Evolutionary conservation across 805 yeast genomes (phyloP), one percentile per base, ranked within the genome.

Genomic region (Cyberlindnera maritima): DNA sequence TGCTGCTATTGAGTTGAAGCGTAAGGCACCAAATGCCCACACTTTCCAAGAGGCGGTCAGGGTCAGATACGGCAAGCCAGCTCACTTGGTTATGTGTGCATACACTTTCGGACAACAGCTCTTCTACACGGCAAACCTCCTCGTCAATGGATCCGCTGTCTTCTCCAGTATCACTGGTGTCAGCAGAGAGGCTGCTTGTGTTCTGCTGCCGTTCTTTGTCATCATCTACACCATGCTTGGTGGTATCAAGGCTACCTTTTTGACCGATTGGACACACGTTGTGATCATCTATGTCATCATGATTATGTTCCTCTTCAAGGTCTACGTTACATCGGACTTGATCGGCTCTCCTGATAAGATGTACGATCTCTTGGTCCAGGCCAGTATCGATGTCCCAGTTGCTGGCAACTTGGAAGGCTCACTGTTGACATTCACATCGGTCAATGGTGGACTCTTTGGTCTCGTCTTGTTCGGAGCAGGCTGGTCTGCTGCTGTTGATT

Each of bases 401-500:
- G 65, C 51, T 20, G 61, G 57, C 21, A 72, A 71, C 32, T 62
- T 59, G 32, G 63, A 62, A 14, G 69, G 69, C 13, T 61, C 69
- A 18, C 70, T 63, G 47, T 37, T 72, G 20, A 68, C 76, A 5
- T 67, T 69, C 48, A 58, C 65, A 48, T 63, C 70, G 36, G 60
- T 61, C 33, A 58, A 60, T 33, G 70, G 67, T 52, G 62, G 66
- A 3, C 71, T 73, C 12, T 64, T 66, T 47, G 66, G 68, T 35
- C 50, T 66, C 11, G 70, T 67, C n/a, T 64, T 48, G 19, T 73
- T 70, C 46, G 71, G 69, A 55, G 68, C 69, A 32, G 68, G 69
- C 46, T 68, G 72, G 62, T 69, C 70, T 41, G 63, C 74, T 53
- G 76, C 77, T n/a, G 63, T 74, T 58, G 77, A 78, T 20, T 58